Base-by-base conservation (phyloP, 2,329 filamentous ascomycete genomes). In the Exophiala mesophila region DNA sequence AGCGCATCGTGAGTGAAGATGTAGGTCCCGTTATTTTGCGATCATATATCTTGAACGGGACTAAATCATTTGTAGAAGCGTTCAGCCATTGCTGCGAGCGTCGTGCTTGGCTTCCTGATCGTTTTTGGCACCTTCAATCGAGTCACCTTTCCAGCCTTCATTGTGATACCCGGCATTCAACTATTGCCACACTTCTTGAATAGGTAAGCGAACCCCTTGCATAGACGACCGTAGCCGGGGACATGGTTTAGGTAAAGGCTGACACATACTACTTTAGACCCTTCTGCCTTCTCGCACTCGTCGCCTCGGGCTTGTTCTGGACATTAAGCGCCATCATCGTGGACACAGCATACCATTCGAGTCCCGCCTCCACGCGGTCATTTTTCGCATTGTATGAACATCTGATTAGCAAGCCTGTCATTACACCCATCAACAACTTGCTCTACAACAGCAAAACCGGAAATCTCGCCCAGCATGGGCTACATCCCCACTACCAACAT, bases 111-210 rank as follows among this genome's bases (percentile, higher is more conserved):
- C 20, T 80, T 89, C 48, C 78, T 96, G 41, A 74, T 78, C 39
- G 83, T 95, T 10, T 85, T 92, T 58, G 92, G 92, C 36, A 70
- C 90, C 45, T 98, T 98, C 67, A 98, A 97, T 66, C 81, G 92
- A 53, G 96, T 97, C 58, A 98, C 92, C 7, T 97, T 97, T 63
- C 90, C 90, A 33, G 90, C 89, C 10, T 98, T 94, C 63, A 68
- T 98, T 49, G 63, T 94, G 45, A 79, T 96, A 60, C 90, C 92
- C 39, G 83, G 83, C 24, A 69, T 94, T 60, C 82, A 82, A 59
- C 73, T 98, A 59, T 71, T 97, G 62, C 88, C 88, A 53, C 85
- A 94, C 69, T 92, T 95, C 60, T 68, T 78, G 62, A 80, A 81
- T 63, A 90, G 83, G 85, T 92, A 66, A 60, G 78, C 68, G 7